Evolutionary conservation across 164 flowering plant genomes (phyloP), one percentile per base, ranked within the genome.

Genomic region (Annona squamosa): DNA sequence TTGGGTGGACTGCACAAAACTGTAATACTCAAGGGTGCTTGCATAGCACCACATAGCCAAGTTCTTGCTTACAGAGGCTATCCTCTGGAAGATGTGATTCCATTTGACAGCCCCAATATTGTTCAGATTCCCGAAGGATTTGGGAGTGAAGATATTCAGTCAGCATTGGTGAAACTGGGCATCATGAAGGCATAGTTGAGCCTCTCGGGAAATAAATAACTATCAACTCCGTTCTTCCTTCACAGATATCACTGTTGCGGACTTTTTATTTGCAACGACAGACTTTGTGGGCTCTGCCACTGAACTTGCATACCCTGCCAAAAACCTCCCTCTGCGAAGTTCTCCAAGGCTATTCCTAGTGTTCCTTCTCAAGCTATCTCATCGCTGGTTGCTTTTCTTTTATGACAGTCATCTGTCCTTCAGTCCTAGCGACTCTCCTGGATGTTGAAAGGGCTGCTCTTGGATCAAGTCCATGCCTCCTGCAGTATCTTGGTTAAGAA

Each of bases 1-100:
- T 87, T 96, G 13, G 97, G 98, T 17, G 99, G 99, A 9, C 48
- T 85, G 46, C 97, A 93, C 80, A 93, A 91, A 80, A 84, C 90
- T 19, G 81, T 95, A 7, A 80, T 95, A 72, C 63, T 91, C 80
- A 89, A 83, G 69, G 99, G 97, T 18, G 79, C 86, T 68, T 79
- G 91, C 70, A 80, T 72, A 46, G 77, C 74, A 52, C 84, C 86
- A 41, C 85, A 74, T 67, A 81, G 74, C n/a, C 85, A 65, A 37
- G 81, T 87, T 61, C 89, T 86, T 77, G 79, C 89, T 18, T 88
- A 80, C 83, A 74, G 94, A 75, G 85, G 43, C 77, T 93, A 91
- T 79, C 90, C 97, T 37, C 89, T 93, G 5, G 82, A 90, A 26
- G 94, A 95, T 73, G 99, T 91, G 26, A 80, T 88, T 48, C 82